Conservation (phyloP, 1,284 basidiomycete genomes). For the Albatrellus sp. region DNA sequence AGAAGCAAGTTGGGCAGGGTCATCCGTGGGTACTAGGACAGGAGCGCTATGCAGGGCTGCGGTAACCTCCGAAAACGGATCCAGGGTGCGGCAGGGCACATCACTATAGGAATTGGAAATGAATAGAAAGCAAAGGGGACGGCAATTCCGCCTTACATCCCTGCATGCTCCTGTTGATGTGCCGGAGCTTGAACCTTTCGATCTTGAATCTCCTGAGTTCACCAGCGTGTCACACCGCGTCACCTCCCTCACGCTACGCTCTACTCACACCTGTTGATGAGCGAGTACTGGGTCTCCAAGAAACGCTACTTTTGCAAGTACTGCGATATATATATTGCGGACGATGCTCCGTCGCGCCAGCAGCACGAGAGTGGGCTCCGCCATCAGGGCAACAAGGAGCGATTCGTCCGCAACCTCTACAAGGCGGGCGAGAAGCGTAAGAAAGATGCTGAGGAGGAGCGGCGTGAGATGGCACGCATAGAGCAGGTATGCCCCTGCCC, state of each 20-base stretch:
- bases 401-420: conserved; percentile 87
- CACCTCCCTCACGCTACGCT: neutral
- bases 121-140: too few relatives aligned
- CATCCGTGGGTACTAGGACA: too few relatives aligned
- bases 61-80: too few relatives aligned
- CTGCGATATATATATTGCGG: conserved; percentile 84
- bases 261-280: conserved; percentile 34
- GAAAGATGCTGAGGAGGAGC: conserved; percentile 79
- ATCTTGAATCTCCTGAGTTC: too few relatives aligned
- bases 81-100: too few relatives aligned
- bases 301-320: conserved; percentile 81
- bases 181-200: too few relatives aligned
- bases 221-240: neutral
- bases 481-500: conserved; percentile 48
- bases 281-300: conserved; percentile 79
- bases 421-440: conserved; percentile 84
- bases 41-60: too few relatives aligned
- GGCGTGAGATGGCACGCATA: conserved; percentile 75
- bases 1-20: too few relatives aligned
- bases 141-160: too few relatives aligned
- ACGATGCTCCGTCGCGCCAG: conserved; percentile 83
- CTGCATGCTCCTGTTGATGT: too few relatives aligned
- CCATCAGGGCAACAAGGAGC: conserved; percentile 90
- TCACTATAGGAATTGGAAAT: too few relatives aligned
- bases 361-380: conserved; percentile 91